Evolutionary conservation across 2,329 filamentous ascomycete species (phyloP).

Genomic region (Penicillium hordei): DNA sequence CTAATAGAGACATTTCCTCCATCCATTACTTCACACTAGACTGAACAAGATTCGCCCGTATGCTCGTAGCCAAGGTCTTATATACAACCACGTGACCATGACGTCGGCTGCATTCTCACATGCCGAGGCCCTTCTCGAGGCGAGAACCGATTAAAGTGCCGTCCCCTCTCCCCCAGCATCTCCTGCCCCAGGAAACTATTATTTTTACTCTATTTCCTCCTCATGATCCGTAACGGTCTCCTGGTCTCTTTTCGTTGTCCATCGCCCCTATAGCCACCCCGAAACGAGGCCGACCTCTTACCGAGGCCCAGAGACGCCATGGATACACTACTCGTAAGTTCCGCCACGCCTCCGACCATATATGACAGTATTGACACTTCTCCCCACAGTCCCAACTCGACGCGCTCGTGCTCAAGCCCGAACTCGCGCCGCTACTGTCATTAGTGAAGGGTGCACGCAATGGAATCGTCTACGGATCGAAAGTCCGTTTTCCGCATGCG

Average conservation of each 20-base stretch:
- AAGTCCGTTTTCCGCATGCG: conserved; percentile 97
- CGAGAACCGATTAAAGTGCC: conserved; percentile 32
- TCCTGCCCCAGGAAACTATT: background rate
- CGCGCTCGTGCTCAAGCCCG: conserved; percentile 74
- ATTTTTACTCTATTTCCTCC: conserved; percentile 12
- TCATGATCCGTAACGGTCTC: conserved; percentile 4
- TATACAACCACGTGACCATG: conserved; percentile 35
- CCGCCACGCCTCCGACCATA: conserved; percentile 2
- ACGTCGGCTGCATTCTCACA: conserved; percentile 39
- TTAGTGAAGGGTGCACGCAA: conserved; percentile 93
- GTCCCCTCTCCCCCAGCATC: conserved; percentile 22
- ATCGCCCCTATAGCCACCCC: conserved; percentile 13
- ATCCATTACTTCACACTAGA: background rate
- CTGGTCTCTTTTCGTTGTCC: conserved; percentile 12
- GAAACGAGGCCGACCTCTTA: conserved; percentile 20
- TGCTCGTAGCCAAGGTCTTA: background rate
- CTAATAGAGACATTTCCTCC: conserved; percentile 9
- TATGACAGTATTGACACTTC: background rate
- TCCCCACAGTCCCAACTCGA: conserved; percentile 64
- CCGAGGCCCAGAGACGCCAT: conserved; percentile 35
- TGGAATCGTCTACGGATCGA: conserved; percentile 93
- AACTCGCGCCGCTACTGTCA: conserved; percentile 79
- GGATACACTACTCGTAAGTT: conserved; percentile 37
- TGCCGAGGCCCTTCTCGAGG: conserved; percentile 39
- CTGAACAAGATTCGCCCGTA: background rate